Evolutionary conservation across 2,329 filamentous ascomycete species (phyloP).

Genomic region (Pseudocercospora ulei): DNA sequence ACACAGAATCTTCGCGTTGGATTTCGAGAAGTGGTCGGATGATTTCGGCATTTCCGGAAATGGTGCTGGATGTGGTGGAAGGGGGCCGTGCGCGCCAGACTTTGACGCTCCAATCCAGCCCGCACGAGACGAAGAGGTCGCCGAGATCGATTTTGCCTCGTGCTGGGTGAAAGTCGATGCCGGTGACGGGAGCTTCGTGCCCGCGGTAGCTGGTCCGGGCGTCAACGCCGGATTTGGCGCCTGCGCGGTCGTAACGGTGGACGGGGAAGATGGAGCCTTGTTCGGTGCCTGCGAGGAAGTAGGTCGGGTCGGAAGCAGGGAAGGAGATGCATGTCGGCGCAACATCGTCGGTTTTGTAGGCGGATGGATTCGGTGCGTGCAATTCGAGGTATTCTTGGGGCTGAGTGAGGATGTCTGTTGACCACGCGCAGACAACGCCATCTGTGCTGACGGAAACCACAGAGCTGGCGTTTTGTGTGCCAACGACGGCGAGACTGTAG

Average conservation of each 20-base stretch:
- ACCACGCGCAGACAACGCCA: conserved; percentile 93
- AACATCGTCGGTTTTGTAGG: conserved; percentile 70
- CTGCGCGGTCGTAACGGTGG: conserved; percentile 92
- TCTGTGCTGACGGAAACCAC: conserved; percentile 96
- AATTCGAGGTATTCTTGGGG: conserved; percentile 90
- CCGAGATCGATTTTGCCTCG: conserved; percentile 87
- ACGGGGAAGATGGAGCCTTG: conserved; percentile 95
- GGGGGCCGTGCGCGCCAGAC: conserved; percentile 88
- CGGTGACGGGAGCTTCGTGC: conserved; percentile 91
- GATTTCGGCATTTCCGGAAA: conserved; percentile 36
- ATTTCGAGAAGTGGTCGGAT: conserved; percentile 69
- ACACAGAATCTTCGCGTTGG: conserved; percentile 88
- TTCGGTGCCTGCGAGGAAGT: conserved; percentile 93
- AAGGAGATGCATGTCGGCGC: conserved; percentile 92
- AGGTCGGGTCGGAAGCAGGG: conserved; percentile 88
- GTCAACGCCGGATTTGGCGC: conserved; percentile 92
- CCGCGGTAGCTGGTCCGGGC: conserved; percentile 77
- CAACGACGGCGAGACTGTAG: conserved; percentile 89
- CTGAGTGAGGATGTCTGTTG: conserved; percentile 93
- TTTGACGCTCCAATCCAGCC: conserved; percentile 93
- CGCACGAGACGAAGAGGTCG: conserved; percentile 83
- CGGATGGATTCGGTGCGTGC: conserved; percentile 67
- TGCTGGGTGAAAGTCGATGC: conserved; percentile 86
- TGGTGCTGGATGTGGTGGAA: conserved; percentile 53
- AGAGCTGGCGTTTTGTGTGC: conserved; percentile 97